Conservation (phyloP, 2,329 filamentous ascomycete genomes). For the Epichloe typhina region DNA sequence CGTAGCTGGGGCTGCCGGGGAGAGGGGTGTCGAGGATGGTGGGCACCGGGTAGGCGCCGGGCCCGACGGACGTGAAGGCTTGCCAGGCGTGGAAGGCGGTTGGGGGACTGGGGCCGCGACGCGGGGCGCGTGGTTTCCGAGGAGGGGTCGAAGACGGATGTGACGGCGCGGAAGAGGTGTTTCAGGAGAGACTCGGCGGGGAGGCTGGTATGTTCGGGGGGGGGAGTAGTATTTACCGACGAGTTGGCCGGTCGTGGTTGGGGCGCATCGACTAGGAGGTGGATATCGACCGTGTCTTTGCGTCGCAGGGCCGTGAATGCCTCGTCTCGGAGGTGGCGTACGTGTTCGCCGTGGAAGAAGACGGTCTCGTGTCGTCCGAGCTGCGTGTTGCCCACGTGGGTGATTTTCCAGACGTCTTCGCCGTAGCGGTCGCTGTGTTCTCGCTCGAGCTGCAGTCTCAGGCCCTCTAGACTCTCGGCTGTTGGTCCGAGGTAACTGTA, state of each 20-base stretch:
- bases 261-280: conserved; percentile 35
- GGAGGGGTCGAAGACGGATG: conserved; percentile 28
- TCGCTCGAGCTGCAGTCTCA: conserved; percentile 54
- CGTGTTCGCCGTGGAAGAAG: conserved; percentile 62
- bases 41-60: conserved; percentile 56
- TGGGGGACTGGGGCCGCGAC: conserved; percentile 18
- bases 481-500: conserved; percentile 27
- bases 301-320: conserved; percentile 73
- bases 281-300: conserved; percentile 56
- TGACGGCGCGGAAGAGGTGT: conserved; percentile 32
- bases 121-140: conserved; percentile 17
- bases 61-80: conserved; percentile 39
- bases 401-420: conserved; percentile 52
- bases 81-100: conserved; percentile 33
- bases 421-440: conserved; percentile 34
- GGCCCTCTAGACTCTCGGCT: conserved; percentile 38
- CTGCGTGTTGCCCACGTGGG: conserved; percentile 65
- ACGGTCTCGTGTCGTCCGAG: conserved; percentile 82
- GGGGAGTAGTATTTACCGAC: conserved; percentile 7
- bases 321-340: conserved; percentile 66
- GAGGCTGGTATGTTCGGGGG: background rate
- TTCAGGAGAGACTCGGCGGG: conserved; percentile 30
- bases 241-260: conserved; percentile 14
- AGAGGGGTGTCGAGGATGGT: conserved; percentile 45
- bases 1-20: conserved; percentile 28